These are phyloP conservation scores for Candida fluviatilis DNA, from an alignment of 805 yeast genomes.

Conservation along the genomic window DNA sequence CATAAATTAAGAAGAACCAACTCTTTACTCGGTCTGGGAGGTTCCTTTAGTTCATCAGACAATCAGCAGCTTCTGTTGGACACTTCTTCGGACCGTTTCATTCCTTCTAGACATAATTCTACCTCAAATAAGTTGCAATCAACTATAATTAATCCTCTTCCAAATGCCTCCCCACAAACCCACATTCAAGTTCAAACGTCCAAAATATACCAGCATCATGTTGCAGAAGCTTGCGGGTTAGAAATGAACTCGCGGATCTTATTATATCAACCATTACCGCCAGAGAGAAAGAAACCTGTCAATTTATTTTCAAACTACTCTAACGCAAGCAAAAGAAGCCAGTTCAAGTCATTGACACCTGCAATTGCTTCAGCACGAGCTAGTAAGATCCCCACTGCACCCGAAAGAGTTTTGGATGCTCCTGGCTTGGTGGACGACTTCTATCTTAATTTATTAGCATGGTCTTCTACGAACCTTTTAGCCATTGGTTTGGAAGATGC, in stretches of 20 bases:
- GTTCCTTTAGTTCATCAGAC: constrained; percentile 24
- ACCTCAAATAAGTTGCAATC: constrained; percentile 33
- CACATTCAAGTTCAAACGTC: constrained; percentile 53
- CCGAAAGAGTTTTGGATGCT: constrained; percentile 92
- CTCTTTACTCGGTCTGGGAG: constrained; percentile 24
- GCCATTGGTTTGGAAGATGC: constrained; percentile 85
- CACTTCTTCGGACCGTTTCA: constrained; percentile 36
- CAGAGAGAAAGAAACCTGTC: constrained; percentile 46
- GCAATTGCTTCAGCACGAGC: constrained; percentile 61
- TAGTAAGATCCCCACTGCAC: constrained; percentile 78
- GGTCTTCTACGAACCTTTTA: constrained; percentile 79
- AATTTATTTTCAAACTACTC: constrained; percentile 26
- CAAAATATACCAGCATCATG: constrained; percentile 67
- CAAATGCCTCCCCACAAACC: constrained; percentile 48
- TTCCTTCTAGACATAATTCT: constrained; percentile 40
- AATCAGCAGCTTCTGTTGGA: constrained; percentile 19
- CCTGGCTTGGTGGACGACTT: constrained; percentile 94
- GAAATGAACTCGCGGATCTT: constrained; percentile 77
- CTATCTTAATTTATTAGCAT: constrained; percentile 77
- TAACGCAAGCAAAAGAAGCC: constrained; percentile 22
- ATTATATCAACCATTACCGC: constrained; percentile 84
- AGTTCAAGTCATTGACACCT: constrained; percentile 35
- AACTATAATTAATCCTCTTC: constrained; percentile 32
- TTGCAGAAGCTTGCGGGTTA: constrained; percentile 93
- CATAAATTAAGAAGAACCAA: constrained; percentile 30